Evolutionary conservation across 495 filamentous ascomycete genomes (phyloP).

Genomic region (Amphirosellinia nigrospora): DNA sequence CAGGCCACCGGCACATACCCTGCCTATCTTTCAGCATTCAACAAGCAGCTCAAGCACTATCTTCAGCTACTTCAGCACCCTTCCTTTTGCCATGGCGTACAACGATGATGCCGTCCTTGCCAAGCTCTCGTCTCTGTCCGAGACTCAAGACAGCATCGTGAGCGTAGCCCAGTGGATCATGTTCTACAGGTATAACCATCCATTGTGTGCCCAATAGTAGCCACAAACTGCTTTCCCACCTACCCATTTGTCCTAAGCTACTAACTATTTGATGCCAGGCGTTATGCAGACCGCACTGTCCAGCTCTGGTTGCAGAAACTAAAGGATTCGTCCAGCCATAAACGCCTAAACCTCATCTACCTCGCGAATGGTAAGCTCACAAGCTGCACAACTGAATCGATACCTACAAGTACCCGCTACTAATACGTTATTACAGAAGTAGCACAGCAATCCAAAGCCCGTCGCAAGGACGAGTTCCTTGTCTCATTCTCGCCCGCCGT

Average conservation of each 20-base stretch:
- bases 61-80: background rate
- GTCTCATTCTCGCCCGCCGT: slow-evolving; percentile 89
- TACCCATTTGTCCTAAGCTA: background rate
- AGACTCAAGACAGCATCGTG: slow-evolving; percentile 94
- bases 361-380: slow-evolving; percentile 81
- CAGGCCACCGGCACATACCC: background rate
- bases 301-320: slow-evolving; percentile 88
- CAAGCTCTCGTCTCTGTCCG: slow-evolving; percentile 93
- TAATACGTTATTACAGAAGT: slow-evolving; percentile 70
- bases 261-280: slow-evolving; percentile 54
- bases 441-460: slow-evolving; percentile 89
- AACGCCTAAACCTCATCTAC: slow-evolving; percentile 90
- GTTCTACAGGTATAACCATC: slow-evolving; percentile 83
- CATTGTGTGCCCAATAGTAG: background rate
- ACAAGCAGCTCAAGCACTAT: background rate
- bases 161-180: slow-evolving; percentile 98
- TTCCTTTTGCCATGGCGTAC: slow-evolving; percentile 74
- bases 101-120: slow-evolving; percentile 91
- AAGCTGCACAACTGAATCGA: background rate
- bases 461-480: slow-evolving; percentile 89
- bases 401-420: background rate
- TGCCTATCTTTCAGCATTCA: background rate
- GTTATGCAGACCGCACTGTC: slow-evolving; percentile 86
- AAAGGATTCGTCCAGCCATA: slow-evolving; percentile 80
- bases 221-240: background rate